A percentile compares a stretch with the other conserved stretches of the same genome.
Conservation (phyloP, 495 filamentous ascomycete species). For the Coniosporium apollinis region DNA sequence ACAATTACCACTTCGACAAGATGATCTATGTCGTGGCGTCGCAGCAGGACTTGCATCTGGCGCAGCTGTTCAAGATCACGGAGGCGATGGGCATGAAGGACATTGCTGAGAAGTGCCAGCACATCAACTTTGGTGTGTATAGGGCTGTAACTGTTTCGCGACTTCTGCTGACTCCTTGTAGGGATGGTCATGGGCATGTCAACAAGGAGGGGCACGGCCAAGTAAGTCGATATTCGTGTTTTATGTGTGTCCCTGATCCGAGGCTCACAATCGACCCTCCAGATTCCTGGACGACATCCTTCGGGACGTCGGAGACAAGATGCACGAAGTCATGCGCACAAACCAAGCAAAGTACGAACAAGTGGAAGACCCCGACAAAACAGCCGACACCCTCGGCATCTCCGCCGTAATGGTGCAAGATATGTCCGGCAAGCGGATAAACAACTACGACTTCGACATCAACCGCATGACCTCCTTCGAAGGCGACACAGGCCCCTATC, state of each 20-base stretch:
- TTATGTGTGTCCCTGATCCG: no score
- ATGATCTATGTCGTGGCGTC: conserved; percentile 61
- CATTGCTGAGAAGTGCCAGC: conserved; percentile 42
- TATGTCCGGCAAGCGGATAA: conserved; percentile 52
- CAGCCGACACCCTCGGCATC: conserved; percentile 41
- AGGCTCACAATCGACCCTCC: no score
- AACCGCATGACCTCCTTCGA: conserved; percentile 54
- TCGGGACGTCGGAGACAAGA: conserved; percentile 44
- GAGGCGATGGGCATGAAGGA: conserved; percentile 53
- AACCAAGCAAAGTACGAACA: conserved; percentile 49
- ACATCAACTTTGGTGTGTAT: conserved; percentile 61
- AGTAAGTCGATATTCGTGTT: no score
- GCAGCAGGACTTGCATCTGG: conserved; percentile 57
- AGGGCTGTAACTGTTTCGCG: no score
- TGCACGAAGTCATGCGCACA: conserved; percentile 55
- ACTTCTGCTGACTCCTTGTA: no score
- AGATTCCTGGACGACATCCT: conserved; percentile 55
- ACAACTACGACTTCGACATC: conserved; percentile 52
- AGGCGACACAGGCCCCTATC: conserved; percentile 52
- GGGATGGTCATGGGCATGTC: conserved; percentile 59
- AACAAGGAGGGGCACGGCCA: conserved; percentile 50
- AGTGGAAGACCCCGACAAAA: conserved; percentile 40
- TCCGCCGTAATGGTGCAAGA: conserved; percentile 58
- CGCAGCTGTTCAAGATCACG: conserved; percentile 53
- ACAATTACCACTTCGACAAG: conserved; percentile 51